Evolutionary conservation across 139 green algal genomes (phyloP), one percentile per base, ranked within the genome.

Genomic region (Chlamydomonas asymmetrica): DNA sequence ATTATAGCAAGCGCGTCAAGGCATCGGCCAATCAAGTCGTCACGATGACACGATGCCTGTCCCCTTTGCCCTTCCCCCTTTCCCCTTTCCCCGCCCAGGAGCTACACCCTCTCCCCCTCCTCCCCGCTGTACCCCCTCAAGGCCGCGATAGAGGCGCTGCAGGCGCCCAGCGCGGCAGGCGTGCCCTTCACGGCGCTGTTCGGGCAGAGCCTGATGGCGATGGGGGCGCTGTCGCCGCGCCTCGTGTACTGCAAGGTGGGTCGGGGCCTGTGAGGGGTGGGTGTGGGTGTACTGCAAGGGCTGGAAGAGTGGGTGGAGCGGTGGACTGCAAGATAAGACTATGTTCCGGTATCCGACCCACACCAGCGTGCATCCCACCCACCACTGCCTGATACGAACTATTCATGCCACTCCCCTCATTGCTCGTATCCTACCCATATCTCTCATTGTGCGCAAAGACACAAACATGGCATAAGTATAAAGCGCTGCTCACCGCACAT

Each of bases 101-200:
- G 6, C 37, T 35, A 39, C 57, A 38, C 56, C 40, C 27, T 52
- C n/a, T 27, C 13, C 45, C 13, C 13, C 45, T 52, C 45, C 13
- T 52, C 45, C 45, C 13, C 18, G 18, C 45, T 52, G 45, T 52
- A 39, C 3, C 67, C 70, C 29, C 38, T 76, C 29, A 57, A 76
- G 22, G 70, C 66, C 0, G 70, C 66, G 10, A 57, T 76, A 57
- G 70, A 29, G 18, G 70, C 70, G 32, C 70, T 76, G 57, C 56
- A 40, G 29, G 34, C 34, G 3, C 70, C 70, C 1, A 57, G 70
- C 4, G 70, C 67, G 70, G 70, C 66, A 3, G 70, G 70, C 25
- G 70, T 57, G 70, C 70, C 70, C 9, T 76, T 76, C 70, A 76
- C 70, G 1, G 70, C 56, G 0, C 70, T 76, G 25, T 76, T 76